Percentiles rank a stretch among this genome's conserved stretches.
These are phyloP conservation scores for Plasmodium yoelii DNA, from an alignment of 169 alveolate genomes.

Conservation along the genomic window DNA sequence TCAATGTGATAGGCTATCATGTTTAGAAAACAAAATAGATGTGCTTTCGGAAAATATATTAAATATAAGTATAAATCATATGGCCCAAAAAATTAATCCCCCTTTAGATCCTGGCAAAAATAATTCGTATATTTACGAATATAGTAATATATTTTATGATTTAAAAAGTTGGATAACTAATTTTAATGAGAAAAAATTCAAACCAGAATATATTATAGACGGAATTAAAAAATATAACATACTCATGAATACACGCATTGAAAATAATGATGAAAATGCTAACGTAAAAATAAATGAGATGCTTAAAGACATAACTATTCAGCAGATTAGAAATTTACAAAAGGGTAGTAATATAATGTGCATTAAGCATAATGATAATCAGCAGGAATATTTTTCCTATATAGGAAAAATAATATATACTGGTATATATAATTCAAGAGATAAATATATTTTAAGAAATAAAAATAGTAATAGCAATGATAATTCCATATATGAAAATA, in stretches of 20 bases:
- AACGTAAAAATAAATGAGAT: not conserved
- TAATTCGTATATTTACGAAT: slow-evolving; percentile 8
- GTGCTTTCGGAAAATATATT: not conserved
- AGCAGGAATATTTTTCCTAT: not conserved
- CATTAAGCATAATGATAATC: not conserved
- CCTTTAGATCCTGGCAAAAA: slow-evolving; percentile 1
- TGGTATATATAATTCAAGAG: not conserved
- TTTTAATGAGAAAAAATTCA: not conserved
- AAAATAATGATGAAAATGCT: not conserved
- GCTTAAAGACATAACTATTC: not conserved
- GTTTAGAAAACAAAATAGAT: not conserved
- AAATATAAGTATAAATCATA: not conserved
- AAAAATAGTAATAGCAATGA: not conserved
- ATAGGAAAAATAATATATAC: slow-evolving; percentile 37
- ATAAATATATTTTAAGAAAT: slow-evolving; percentile 33
- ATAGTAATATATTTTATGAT: slow-evolving; percentile 18
- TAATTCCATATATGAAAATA: slow-evolving; percentile 12
- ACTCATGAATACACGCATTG: not conserved
- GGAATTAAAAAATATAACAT: too few relatives aligned
- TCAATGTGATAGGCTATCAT: slow-evolving; percentile 21
- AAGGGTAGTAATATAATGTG: slow-evolving; percentile 54
- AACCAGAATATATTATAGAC: too few relatives aligned
- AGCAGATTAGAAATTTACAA: slow-evolving; percentile 26
- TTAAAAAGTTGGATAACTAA: not conserved
- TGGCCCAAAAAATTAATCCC: slow-evolving; percentile 16